These are phyloP conservation scores for Cercospora sesami DNA, from an alignment of 2,329 filamentous ascomycete species.

Conservation along the genomic window DNA sequence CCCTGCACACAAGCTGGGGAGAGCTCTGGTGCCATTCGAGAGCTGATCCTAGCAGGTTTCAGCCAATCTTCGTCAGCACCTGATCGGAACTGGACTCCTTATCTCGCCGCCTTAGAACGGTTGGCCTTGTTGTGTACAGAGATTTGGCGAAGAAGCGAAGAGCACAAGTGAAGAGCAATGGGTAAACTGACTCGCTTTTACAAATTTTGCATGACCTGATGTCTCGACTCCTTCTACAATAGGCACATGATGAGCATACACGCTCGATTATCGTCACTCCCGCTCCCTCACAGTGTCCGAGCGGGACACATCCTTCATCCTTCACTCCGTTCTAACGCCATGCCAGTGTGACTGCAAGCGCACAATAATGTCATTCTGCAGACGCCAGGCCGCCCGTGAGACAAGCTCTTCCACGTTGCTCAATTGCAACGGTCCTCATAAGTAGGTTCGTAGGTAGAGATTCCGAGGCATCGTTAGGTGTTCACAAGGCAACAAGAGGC, in stretches of 20 bases:
- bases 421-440: neutral
- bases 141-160: neutral
- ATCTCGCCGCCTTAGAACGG: neutral
- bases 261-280: conserved; percentile 2
- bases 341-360: conserved; percentile 5
- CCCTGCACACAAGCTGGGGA: neutral
- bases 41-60: neutral
- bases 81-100: neutral
- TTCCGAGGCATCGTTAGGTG: conserved; percentile 6
- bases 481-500: conserved; percentile 9
- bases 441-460: conserved; percentile 4
- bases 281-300: neutral
- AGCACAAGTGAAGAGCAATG: neutral
- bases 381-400: neutral
- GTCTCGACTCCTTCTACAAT: conserved; percentile 9
- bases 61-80: neutral
- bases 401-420: neutral
- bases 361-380: conserved; percentile 5
- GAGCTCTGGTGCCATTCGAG: neutral
- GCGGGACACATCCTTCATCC: neutral
- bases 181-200: conserved; percentile 6
- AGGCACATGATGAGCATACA: conserved; percentile 7
- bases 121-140: neutral
- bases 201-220: conserved; percentile 7
- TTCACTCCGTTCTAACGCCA: conserved; percentile 7